phyloP scores from a whole-genome alignment of 2,329 filamentous ascomycete genomes.

The Cucurbitaria berberidis region DNA sequence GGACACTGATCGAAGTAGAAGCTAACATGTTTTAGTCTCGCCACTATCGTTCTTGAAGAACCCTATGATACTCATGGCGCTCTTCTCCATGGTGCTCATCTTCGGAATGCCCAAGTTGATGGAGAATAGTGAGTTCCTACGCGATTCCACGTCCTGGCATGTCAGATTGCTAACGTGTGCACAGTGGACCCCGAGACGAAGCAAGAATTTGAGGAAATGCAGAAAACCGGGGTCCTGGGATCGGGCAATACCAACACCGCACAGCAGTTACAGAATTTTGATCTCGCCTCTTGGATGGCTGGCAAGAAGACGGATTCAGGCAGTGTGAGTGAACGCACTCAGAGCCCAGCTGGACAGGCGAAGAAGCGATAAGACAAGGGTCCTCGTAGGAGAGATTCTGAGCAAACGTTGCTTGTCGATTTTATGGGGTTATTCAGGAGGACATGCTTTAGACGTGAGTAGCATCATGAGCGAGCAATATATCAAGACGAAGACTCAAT shows the following conservation, averaged over 20 bases:
- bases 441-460: background rate
- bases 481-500: background rate
- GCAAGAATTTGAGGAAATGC: conserved; percentile 89
- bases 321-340: conserved; percentile 25
- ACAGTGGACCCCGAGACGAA: conserved; percentile 96
- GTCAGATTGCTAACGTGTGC: conserved; percentile 11
- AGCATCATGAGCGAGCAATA: background rate
- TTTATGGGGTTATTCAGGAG: background rate
- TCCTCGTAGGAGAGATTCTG: background rate
- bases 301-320: conserved; percentile 55
- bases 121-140: conserved; percentile 81
- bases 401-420: background rate
- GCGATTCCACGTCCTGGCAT: background rate
- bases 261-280: conserved; percentile 67
- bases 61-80: conserved; percentile 93
- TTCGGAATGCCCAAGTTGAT: conserved; percentile 94
- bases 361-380: conserved; percentile 24
- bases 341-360: conserved; percentile 37
- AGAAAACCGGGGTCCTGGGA: conserved; percentile 73
- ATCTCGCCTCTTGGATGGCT: conserved; percentile 72
- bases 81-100: conserved; percentile 82
- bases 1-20: background rate
- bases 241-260: conserved; percentile 46
- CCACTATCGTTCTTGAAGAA: conserved; percentile 86
- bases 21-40: conserved; percentile 63